Conservation (phyloP, 176 grass and related monocot species). For the Lolium rigidum region DNA sequence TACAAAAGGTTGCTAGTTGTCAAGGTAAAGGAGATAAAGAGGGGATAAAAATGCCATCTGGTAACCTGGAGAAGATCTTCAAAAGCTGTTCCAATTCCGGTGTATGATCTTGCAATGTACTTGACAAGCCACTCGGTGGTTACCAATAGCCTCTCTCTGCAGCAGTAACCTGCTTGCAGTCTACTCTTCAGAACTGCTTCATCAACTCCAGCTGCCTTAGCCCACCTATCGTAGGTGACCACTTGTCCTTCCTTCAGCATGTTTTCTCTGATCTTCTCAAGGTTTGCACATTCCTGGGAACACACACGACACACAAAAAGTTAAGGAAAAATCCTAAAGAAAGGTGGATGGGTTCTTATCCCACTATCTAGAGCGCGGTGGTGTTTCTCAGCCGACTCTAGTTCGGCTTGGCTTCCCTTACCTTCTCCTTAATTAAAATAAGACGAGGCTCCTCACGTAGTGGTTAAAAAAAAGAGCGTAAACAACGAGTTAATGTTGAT, state of each 20-base stretch:
- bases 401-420: too few relatives aligned
- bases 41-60: neutral
- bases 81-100: conserved; percentile 69
- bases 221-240: conserved; percentile 66
- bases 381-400: too few relatives aligned
- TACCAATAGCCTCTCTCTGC: conserved; percentile 66
- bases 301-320: neutral
- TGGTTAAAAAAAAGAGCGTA: too few relatives aligned
- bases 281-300: conserved; percentile 65
- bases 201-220: conserved; percentile 72
- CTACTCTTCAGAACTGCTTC: conserved; percentile 53
- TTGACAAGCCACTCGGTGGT: conserved; percentile 73
- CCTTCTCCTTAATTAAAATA: too few relatives aligned
- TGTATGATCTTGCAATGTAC: conserved; percentile 74
- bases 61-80: conserved; percentile 93
- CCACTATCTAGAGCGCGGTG: too few relatives aligned
- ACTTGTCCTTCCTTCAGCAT: conserved; percentile 58
- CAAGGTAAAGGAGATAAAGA: neutral
- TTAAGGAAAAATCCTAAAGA: too few relatives aligned
- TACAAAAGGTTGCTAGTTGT: neutral
- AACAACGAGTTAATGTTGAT: neutral
- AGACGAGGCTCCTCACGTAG: too few relatives aligned
- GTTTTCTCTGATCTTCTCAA: conserved; percentile 67
- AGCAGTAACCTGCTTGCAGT: conserved; percentile 65
- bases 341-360: too few relatives aligned